Evolutionary conservation across 345 rosid species (phyloP).

Genomic region (Moringa oleifera): DNA sequence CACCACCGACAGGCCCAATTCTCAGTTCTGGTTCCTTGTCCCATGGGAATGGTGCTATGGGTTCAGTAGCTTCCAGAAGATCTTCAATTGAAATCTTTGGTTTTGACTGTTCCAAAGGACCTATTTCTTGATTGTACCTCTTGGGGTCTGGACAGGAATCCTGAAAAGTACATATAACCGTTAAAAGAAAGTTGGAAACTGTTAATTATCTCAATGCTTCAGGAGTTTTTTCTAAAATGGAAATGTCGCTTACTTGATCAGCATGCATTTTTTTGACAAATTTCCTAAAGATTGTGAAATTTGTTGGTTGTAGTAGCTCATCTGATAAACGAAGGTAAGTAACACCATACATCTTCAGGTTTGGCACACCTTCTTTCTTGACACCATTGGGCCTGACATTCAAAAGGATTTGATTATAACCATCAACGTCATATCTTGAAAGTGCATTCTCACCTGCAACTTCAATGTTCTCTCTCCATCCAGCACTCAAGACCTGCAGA

Average conservation of each 20-base stretch:
- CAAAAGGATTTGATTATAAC: constrained; percentile 68
- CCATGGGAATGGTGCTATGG: constrained; percentile 77
- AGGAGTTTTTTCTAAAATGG: too few relatives aligned
- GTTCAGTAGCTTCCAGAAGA: constrained; percentile 63
- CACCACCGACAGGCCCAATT: too few relatives aligned
- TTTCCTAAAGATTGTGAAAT: constrained; percentile 55
- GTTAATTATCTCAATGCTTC: neutral
- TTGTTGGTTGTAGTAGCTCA: constrained; percentile 34
- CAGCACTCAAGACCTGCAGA: constrained; percentile 65
- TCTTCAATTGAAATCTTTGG: constrained; percentile 40
- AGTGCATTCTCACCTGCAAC: too few relatives aligned
- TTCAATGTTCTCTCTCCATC: constrained; percentile 69
- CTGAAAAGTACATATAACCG: neutral
- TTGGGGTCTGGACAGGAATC: constrained; percentile 36
- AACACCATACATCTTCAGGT: constrained; percentile 58
- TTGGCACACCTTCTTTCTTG: constrained; percentile 41
- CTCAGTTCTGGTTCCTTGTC: constrained; percentile 61
- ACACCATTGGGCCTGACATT: constrained; percentile 82
- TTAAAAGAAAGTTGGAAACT: neutral
- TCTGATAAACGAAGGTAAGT: constrained; percentile 70
- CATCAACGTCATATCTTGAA: constrained; percentile 56
- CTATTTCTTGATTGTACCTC: constrained; percentile 48
- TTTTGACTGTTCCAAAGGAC: constrained; percentile 41
- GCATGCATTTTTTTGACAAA: constrained; percentile 85
- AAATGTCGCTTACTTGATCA: constrained; percentile 71